Evolutionary conservation across 2,329 filamentous ascomycete genomes (phyloP), one percentile per base, ranked within the genome.

Genomic region (Tolypocladium endophyticum): DNA sequence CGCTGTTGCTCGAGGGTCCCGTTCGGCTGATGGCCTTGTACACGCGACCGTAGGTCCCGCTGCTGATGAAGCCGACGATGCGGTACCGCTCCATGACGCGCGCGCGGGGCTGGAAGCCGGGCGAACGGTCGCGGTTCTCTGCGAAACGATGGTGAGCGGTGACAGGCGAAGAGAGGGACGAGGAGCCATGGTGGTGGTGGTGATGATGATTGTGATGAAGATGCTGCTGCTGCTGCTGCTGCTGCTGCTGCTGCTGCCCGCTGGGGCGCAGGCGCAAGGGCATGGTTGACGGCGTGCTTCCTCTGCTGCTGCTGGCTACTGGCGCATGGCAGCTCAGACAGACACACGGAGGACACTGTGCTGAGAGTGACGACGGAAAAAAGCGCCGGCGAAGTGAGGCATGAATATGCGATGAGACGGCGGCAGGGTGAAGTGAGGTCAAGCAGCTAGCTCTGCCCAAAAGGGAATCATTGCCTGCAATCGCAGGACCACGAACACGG

Each of bases 51-150:
- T 99, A 99, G 20, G 94, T 99, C 55, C 94, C 94, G 67, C 91
- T 96, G 71, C 91, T 96, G 68, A 99, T 99, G 79, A 99, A 99
- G 52, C 94, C 94, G 60, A 99, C 88, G 68, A 99, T 94, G 68
- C 94, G 92, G 76, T 97, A 99, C 66, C 89, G 88, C 74, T 97
- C 93, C 61, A 88, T 88, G 60, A 97, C 91, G 63, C 90, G 87
- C 64, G 94, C 89, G 74, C 96, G 96, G 71, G 84, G 85, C 70
- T 86, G 83, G 70, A 88, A 88, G 18, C 76, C 75, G 16, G 80
- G 70, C 43, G 78, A 77, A 61, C 81, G 77, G 67, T 85, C 82
- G 58, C 74, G 72, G 39, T 79, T 75, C 71, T 86, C 83, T 86
- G 71, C 61, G 64, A 64, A 60, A 45, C 61, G 66, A 57, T 67